These are phyloP conservation scores for Aureobasidium sp. DNA, from an alignment of 2,329 filamentous ascomycete genomes.

Conservation along the genomic window DNA sequence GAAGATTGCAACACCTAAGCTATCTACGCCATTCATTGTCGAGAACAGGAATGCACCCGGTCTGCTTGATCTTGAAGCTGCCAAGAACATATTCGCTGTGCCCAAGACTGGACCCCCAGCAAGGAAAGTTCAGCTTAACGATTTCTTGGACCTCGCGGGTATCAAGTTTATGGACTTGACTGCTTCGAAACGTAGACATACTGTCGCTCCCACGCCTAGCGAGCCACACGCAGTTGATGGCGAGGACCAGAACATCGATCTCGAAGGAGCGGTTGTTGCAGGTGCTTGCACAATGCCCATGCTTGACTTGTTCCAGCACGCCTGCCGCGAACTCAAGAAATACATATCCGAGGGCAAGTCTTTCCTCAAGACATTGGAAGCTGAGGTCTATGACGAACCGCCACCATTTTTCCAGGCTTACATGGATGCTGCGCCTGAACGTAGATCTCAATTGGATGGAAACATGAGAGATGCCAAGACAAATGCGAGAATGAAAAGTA, in stretches of 20 bases:
- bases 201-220: conserved; percentile 49
- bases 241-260: conserved; percentile 25
- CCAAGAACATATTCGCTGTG: conserved; percentile 19
- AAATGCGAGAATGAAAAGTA: conserved; percentile 79
- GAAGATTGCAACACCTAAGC: conserved; percentile 31
- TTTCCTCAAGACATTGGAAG: conserved; percentile 85
- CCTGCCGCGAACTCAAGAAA: conserved; percentile 89
- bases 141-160: conserved; percentile 90
- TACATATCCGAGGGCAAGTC: conserved; percentile 90
- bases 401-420: conserved; percentile 89
- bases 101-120: conserved; percentile 14
- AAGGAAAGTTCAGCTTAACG: conserved; percentile 57
- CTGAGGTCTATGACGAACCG: conserved; percentile 80
- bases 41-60: conserved; percentile 17
- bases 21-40: conserved; percentile 14
- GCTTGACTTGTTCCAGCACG: conserved; percentile 88
- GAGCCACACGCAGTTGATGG: conserved; percentile 12
- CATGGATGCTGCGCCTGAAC: conserved; percentile 70
- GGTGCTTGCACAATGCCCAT: conserved; percentile 87
- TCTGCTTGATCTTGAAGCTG: conserved; percentile 15
- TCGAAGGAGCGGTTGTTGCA: conserved; percentile 76
- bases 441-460: conserved; percentile 82
- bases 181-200: conserved; percentile 77
- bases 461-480: conserved; percentile 98
- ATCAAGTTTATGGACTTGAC: conserved; percentile 98